Conservation (phyloP, 306 rosid genomes). For the Dalbergia cochinchinensis region DNA sequence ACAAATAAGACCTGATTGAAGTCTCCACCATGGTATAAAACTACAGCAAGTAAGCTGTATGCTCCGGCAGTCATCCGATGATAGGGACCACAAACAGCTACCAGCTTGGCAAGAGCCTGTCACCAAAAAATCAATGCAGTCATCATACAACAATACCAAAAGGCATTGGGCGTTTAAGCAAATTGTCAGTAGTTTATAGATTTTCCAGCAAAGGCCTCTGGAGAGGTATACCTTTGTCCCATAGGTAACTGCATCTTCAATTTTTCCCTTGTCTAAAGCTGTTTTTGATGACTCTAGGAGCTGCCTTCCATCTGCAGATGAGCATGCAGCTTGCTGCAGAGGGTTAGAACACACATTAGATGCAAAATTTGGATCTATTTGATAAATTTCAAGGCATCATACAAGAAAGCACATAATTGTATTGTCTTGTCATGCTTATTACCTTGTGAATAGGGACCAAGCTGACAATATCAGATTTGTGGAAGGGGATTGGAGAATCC, state of each 20-base stretch:
- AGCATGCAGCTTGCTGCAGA: conserved; percentile 98
- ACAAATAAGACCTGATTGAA: conserved; percentile 74
- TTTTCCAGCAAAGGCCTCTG: conserved; percentile 22
- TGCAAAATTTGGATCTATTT: conserved; percentile 40
- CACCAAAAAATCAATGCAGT: conserved; percentile 40
- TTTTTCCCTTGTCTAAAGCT: conserved; percentile 96
- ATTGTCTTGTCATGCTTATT: conserved; percentile 38
- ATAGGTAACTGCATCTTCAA: conserved; percentile 86
- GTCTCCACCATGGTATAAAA: conserved; percentile 87
- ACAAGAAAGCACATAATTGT: conserved; percentile 16
- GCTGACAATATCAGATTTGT: conserved; percentile 76
- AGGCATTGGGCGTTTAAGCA: conserved; percentile 30
- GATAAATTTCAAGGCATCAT: conserved; percentile 6
- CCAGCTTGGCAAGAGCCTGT: conserved; percentile 90
- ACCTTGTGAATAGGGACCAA: conserved; percentile 92
- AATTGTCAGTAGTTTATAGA: conserved; percentile 22
- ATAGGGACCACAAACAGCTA: conserved; percentile 95
- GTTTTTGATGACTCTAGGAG: conserved; percentile 96
- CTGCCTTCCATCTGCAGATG: conserved; percentile 99
- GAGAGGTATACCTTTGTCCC: conserved; percentile 74
- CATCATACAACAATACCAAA: conserved; percentile 18
- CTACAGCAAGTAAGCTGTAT: conserved; percentile 90
- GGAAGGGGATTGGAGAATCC: conserved; percentile 80
- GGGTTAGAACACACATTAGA: conserved; percentile 40
- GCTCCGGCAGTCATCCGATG: conserved; percentile 96